Conservation (phyloP, 306 rosid species). For the Lablab purpureus region DNA sequence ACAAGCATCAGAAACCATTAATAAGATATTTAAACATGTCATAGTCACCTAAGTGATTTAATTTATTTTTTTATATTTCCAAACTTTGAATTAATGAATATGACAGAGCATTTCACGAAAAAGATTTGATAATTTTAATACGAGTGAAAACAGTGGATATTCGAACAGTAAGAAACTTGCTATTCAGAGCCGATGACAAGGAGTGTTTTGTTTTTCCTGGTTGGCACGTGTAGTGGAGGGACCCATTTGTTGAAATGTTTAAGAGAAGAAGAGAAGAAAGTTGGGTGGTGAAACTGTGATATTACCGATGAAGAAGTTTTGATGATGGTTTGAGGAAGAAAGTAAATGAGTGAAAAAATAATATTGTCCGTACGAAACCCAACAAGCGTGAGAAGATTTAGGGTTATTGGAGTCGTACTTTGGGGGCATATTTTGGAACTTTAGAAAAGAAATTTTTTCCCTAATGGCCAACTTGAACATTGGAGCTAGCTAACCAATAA, state of each 20-base stretch:
- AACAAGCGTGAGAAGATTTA: slow-evolving; percentile 46
- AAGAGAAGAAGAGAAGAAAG: neutral
- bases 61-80: too few relatives aligned
- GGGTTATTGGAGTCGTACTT: slow-evolving; percentile 50
- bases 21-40: too few relatives aligned
- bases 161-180: neutral
- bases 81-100: too few relatives aligned
- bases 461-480: slow-evolving; percentile 60
- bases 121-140: too few relatives aligned
- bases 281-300: neutral
- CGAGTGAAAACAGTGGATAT: too few relatives aligned
- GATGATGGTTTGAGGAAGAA: slow-evolving; percentile 5
- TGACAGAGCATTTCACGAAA: too few relatives aligned
- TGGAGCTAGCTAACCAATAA: slow-evolving; percentile 48
- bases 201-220: neutral
- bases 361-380: slow-evolving; percentile 58
- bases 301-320: neutral
- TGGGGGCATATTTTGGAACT: slow-evolving; percentile 48
- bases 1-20: too few relatives aligned
- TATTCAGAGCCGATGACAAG: neutral
- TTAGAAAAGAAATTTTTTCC: slow-evolving; percentile 52
- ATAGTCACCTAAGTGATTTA: too few relatives aligned
- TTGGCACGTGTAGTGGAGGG: neutral
- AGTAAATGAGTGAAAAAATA: neutral
- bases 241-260: neutral